phyloP scores from a whole-genome alignment of 2,329 filamentous ascomycete species.

The Xylariaceae sp. region DNA sequence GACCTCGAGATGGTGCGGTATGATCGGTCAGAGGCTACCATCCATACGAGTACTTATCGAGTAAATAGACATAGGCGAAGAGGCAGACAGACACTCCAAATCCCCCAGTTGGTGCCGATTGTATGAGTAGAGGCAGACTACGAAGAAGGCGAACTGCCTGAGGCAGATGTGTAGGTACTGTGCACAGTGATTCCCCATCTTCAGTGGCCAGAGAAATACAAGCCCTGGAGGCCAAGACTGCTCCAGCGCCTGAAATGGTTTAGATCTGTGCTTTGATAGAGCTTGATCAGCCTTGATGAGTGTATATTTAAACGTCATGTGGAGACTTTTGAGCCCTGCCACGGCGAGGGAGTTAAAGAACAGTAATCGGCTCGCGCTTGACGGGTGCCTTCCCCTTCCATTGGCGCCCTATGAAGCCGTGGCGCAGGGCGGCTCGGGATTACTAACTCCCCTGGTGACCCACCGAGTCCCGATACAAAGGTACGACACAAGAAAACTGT shows the following conservation, averaged over 20 bases:
- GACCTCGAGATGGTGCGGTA: slow-evolving; percentile 13
- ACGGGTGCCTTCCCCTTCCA: slow-evolving; percentile 2
- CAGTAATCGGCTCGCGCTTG: slow-evolving; percentile 24
- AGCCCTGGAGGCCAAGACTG: no score
- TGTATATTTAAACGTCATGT: slow-evolving; percentile 13
- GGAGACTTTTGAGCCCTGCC: slow-evolving; percentile 16
- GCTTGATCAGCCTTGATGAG: slow-evolving; percentile 1
- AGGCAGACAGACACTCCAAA: slow-evolving; percentile 16
- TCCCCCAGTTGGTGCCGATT: neutral
- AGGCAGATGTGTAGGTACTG: slow-evolving; percentile 7
- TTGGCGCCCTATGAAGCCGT: slow-evolving; percentile 3
- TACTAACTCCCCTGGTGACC: neutral
- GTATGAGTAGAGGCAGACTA: neutral
- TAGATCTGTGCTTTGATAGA: slow-evolving; percentile 21
- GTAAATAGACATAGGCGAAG: no score
- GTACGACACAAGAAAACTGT: no score
- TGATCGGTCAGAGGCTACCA: slow-evolving; percentile 6
- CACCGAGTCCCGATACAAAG: slow-evolving; percentile 8
- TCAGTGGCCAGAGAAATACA: no score
- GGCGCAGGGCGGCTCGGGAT: neutral
- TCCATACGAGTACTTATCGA: no score
- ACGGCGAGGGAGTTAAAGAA: slow-evolving; percentile 27
- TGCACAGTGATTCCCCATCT: slow-evolving; percentile 1
- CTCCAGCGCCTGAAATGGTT: neutral
- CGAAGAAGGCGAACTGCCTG: neutral